Evolutionary conservation across 2,329 filamentous ascomycete genomes (phyloP).

Genomic region (Fusarium odoratissimum): DNA sequence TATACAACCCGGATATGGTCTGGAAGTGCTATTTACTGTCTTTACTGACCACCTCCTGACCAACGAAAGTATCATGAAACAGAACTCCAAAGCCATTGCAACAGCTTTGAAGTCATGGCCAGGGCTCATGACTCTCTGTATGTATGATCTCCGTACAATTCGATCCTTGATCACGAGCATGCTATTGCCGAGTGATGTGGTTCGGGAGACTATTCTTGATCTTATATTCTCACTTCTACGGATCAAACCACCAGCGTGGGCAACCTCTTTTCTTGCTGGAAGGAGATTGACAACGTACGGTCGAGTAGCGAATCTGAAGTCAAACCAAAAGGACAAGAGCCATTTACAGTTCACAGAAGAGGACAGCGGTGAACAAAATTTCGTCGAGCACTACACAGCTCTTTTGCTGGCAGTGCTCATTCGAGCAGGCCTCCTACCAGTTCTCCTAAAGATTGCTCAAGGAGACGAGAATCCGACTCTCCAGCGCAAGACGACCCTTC

Average conservation of each 20-base stretch:
- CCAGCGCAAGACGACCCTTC: constrained; percentile 87
- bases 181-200: constrained; percentile 65
- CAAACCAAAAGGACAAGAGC: constrained; percentile 61
- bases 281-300: constrained; percentile 94
- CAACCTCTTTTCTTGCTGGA: constrained; percentile 92
- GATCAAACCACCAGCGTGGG: constrained; percentile 93
- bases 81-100: constrained; percentile 93
- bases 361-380: constrained; percentile 78
- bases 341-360: constrained; percentile 70
- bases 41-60: constrained; percentile 84
- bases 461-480: constrained; percentile 75
- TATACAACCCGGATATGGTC: constrained; percentile 86
- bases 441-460: constrained; percentile 72
- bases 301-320: constrained; percentile 86
- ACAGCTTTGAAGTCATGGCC: constrained; percentile 93
- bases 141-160: constrained; percentile 88
- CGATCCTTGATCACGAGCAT: constrained; percentile 79
- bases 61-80: constrained; percentile 75
- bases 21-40: constrained; percentile 89
- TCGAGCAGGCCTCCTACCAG: constrained; percentile 77
- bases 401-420: constrained; percentile 88
- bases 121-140: constrained; percentile 86
- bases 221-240: constrained; percentile 82
- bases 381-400: constrained; percentile 94
- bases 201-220: constrained; percentile 85